A percentile compares a stretch with the other conserved stretches of the same genome.
Conservation (phyloP, 1,284 basidiomycete genomes). For the Pisolithus thermaeus region DNA sequence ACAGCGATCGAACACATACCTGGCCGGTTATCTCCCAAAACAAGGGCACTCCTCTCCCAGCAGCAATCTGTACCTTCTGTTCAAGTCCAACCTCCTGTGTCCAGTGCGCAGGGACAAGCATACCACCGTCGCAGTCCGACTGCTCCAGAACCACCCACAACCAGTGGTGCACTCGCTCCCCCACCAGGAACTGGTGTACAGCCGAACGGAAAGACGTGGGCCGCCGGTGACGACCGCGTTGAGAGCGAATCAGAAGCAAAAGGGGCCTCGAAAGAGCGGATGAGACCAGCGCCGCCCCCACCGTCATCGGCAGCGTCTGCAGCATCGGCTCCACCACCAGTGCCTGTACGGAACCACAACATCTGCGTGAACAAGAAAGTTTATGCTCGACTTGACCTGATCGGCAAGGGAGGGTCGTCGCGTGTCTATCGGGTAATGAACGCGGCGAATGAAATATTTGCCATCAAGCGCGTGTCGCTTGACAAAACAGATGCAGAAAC, state of each 20-base stretch:
- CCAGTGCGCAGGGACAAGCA: slow-evolving; percentile 21
- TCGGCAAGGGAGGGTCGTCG: slow-evolving; percentile 92
- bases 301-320: slow-evolving; percentile 10
- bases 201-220: slow-evolving; percentile 44
- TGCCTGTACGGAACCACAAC: slow-evolving; percentile 29
- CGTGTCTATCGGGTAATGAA: slow-evolving; percentile 87
- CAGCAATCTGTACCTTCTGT: slow-evolving; percentile 26
- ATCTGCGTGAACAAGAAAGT: slow-evolving; percentile 61
- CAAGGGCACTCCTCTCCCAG: slow-evolving; percentile 17
- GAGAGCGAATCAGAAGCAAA: slow-evolving; percentile 26
- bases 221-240: slow-evolving; percentile 33
- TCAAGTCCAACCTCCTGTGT: slow-evolving; percentile 12
- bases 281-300: slow-evolving; percentile 22
- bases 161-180: slow-evolving; percentile 31
- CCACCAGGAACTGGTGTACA: slow-evolving; percentile 15
- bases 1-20: slow-evolving; percentile 35
- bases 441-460: slow-evolving; percentile 70
- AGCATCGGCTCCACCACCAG: slow-evolving; percentile 12
- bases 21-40: slow-evolving; percentile 19
- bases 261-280: slow-evolving; percentile 17
- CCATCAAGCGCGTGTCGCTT: slow-evolving; percentile 83
- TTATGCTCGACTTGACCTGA: slow-evolving; percentile 79
- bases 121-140: slow-evolving; percentile 57
- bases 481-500: slow-evolving; percentile 84
- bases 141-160: slow-evolving; percentile 51